Conservation (phyloP, 2,329 filamentous ascomycete species). For the Calonectria pteridis region DNA sequence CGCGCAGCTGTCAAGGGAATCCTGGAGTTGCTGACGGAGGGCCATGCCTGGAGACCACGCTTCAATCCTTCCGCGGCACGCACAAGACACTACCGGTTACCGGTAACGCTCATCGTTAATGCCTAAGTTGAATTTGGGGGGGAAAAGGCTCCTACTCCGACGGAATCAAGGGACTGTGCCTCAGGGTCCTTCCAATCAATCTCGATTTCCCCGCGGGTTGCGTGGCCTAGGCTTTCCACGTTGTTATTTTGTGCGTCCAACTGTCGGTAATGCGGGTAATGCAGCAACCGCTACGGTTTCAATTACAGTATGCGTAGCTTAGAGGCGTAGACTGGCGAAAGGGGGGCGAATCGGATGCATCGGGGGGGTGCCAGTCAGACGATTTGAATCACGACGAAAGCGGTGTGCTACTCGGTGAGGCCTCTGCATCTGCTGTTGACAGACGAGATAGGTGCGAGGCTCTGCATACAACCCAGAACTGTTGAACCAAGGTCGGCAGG, state of each 20-base stretch:
- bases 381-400: conserved; percentile 11
- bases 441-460: conserved; percentile 7
- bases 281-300: conserved; percentile 9
- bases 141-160: conserved; percentile 1
- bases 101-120: background rate
- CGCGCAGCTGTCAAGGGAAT: conserved; percentile 26
- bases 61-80: conserved; percentile 14
- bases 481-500: conserved; percentile 8
- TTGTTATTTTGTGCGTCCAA: background rate
- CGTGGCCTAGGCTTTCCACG: background rate
- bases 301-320: background rate
- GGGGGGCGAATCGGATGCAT: conserved; percentile 17
- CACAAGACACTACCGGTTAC: background rate
- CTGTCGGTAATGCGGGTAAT: conserved; percentile 13
- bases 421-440: conserved; percentile 1
- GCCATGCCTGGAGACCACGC: conserved; percentile 31
- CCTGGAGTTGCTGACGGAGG: conserved; percentile 22
- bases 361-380: conserved; percentile 5
- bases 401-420: conserved; percentile 18
- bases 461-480: conserved; percentile 17
- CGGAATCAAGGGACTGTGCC: background rate
- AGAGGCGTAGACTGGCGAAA: background rate
- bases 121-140: background rate
- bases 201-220: background rate
- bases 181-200: conserved; percentile 1